Conservation (phyloP, 148 eudicot species). For the Spergularia marina region DNA sequence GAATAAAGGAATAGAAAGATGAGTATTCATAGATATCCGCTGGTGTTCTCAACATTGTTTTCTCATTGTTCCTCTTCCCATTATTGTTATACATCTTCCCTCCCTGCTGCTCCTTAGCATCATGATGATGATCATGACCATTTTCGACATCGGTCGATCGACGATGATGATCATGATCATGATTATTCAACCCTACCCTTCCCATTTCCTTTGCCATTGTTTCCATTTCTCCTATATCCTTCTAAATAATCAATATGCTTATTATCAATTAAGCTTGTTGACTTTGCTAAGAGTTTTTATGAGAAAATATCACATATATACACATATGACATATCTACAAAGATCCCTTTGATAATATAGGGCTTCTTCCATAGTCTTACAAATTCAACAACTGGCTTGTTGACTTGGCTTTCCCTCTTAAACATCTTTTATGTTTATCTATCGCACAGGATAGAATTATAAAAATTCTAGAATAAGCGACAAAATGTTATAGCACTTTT, state of each 20-base stretch:
- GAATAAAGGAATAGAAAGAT: constrained; percentile 34
- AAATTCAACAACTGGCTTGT: constrained; percentile 10
- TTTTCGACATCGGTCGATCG: background rate
- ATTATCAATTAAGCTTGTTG: constrained; percentile 9
- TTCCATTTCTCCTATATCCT: constrained; percentile 1
- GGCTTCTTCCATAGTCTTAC: background rate
- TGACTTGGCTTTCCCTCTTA: constrained; percentile 10
- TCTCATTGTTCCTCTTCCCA: constrained; percentile 21
- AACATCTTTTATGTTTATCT: no score
- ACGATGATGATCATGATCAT: constrained; percentile 9
- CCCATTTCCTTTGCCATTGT: constrained; percentile 16
- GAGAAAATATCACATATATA: background rate
- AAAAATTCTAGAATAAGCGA: no score
- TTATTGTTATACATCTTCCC: constrained; percentile 14
- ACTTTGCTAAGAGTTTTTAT: constrained; percentile 7
- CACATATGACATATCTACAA: background rate
- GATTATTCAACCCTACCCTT: constrained; percentile 6
- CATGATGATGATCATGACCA: background rate
- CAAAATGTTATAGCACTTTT: no score
- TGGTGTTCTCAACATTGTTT: constrained; percentile 39
- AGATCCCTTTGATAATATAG: background rate
- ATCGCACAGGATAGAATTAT: no score
- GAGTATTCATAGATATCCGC: constrained; percentile 43
- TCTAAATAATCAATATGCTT: background rate
- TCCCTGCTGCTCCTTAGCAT: background rate